phyloP scores from a whole-genome alignment of 306 rosid genomes.

The Vigna hirtella region DNA sequence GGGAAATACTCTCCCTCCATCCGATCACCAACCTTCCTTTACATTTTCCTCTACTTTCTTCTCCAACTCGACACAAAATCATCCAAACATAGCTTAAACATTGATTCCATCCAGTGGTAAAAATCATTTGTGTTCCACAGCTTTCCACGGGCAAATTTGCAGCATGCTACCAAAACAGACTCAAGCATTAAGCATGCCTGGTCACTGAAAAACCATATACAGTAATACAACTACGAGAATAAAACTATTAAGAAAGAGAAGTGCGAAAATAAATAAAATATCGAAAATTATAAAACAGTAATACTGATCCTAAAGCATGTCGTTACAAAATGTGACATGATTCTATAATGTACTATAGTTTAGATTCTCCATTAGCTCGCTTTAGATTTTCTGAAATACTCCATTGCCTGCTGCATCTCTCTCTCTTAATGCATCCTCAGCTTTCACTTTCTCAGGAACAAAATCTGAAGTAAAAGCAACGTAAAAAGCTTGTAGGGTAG shows the following conservation, averaged over 20 bases:
- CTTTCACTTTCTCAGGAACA: conserved; percentile 80
- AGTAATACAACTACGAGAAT: neutral
- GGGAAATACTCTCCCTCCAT: neutral
- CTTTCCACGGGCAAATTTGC: neutral
- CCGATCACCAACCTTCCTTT: neutral
- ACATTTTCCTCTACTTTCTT: neutral
- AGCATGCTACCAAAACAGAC: conserved; percentile 20
- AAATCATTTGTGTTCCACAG: conserved; percentile 20
- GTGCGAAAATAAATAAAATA: conserved; percentile 19
- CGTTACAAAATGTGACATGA: conserved; percentile 29
- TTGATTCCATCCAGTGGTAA: conserved; percentile 25
- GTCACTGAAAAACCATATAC: neutral
- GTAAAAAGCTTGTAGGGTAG: neutral
- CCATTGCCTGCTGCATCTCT: conserved; percentile 52
- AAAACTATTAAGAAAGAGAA: conserved; percentile 4
- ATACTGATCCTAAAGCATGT: conserved; percentile 33
- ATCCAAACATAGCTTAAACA: conserved; percentile 2
- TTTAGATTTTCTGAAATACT: conserved; percentile 45
- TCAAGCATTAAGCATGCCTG: conserved; percentile 20
- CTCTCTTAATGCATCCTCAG: conserved; percentile 80
- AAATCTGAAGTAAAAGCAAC: conserved; percentile 60
- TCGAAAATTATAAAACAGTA: conserved; percentile 13
- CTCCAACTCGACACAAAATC: neutral
- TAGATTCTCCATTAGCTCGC: conserved; percentile 38
- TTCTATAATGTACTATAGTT: conserved; percentile 24